phyloP scores from a whole-genome alignment of 2,329 filamentous ascomycete genomes.

The Hypomyces perniciosus region DNA sequence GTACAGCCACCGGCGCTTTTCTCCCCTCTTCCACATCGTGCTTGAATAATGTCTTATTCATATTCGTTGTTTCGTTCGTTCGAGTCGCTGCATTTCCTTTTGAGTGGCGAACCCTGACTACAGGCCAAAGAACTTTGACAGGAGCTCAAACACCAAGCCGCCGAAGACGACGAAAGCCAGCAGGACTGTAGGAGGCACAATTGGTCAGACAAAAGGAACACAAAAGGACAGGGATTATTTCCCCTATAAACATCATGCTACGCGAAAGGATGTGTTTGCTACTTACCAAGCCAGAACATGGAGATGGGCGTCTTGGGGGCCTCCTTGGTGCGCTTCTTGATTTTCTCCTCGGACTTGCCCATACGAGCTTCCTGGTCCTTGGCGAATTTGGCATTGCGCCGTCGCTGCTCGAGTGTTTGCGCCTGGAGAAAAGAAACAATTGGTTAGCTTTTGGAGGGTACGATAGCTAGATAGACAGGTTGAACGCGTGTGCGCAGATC shows the following conservation, averaged over 20 bases:
- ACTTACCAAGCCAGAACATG: constrained; percentile 57
- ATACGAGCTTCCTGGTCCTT: constrained; percentile 67
- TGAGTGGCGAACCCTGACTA: constrained; percentile 15
- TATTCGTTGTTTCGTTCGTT: background rate
- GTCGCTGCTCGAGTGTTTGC: constrained; percentile 79
- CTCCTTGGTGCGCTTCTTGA: constrained; percentile 56
- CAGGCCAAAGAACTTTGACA: constrained; percentile 46
- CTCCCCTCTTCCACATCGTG: background rate
- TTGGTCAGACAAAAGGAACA: background rate
- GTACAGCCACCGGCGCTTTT: background rate
- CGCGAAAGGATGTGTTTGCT: background rate
- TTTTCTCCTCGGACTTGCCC: constrained; percentile 62
- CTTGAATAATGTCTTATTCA: background rate
- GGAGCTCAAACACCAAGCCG: constrained; percentile 51
- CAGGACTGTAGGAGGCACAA: constrained; percentile 32
- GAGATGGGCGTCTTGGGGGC: constrained; percentile 55
- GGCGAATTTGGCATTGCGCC: constrained; percentile 72
- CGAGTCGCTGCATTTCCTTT: background rate
- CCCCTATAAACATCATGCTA: background rate
- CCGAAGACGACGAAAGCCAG: constrained; percentile 58
- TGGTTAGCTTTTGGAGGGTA: background rate
- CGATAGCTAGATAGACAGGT: background rate
- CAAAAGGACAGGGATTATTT: background rate
- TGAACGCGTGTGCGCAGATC: background rate
- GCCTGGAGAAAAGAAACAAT: constrained; percentile 42